Evolutionary conservation across 805 yeast genomes (phyloP), one percentile per base, ranked within the genome.

Genomic region (Nakazawaea ambrosiae): DNA sequence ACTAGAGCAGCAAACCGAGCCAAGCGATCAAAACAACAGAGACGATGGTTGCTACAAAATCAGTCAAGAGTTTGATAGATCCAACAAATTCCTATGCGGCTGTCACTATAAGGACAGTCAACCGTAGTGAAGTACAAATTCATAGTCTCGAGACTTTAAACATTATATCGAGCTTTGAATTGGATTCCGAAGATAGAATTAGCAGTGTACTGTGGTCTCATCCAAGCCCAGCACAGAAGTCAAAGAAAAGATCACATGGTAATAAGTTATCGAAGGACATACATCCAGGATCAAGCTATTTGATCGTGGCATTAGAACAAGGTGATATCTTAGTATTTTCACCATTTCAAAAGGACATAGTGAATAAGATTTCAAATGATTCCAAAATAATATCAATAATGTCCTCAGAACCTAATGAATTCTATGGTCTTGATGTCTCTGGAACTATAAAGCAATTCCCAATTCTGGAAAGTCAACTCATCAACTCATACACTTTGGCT

Each of bases 101-200:
- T 33, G 59, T 60, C 34, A 48, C 63, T 14, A 56, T 65, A 4
- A 58, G 68, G 22, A 67, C 69, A 33, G 60, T 60, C 14, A 71
- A 73, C 27, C 55, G 68, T 39, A 66, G 60, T 36, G 75, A 72
- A 51, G 59, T 73, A 15, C 70, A 61, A 46, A 58, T 72, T 39
- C 65, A 45, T 47, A 65, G 48, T 27, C 50, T 50, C 29, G 39
- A 39, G 25, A 37, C 47, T n/a, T 41, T 43, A 4, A 47, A 49
- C n/a, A 42, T 56, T 32, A 46, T 54, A 20, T 50, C 55, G 5
- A 54, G 55, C 22, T 58, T 65, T 38, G 75, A 68, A 46, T 56
- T 73, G 27, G 64, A 60, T 22, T 46, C 63, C 2, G 66, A 62
- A 27, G 68, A 66, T 39, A 50, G 48, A 22, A 54, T 72, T 16